Evolutionary conservation across 2,329 filamentous ascomycete species (phyloP).

Genomic region (Dothiorella sarmentorum): DNA sequence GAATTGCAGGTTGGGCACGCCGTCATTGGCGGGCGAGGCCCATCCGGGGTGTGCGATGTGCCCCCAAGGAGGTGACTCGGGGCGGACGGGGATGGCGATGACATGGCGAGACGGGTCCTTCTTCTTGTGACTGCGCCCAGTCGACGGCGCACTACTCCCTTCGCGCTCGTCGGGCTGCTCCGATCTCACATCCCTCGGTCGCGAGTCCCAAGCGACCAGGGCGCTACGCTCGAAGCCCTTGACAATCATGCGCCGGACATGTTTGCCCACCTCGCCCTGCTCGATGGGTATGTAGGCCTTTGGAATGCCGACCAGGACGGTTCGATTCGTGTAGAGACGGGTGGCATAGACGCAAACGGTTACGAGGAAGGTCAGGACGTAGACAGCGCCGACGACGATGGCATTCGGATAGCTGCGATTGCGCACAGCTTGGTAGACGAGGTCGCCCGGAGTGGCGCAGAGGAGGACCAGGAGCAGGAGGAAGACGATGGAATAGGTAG

Average conservation of each 20-base stretch:
- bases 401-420: conserved; percentile 72
- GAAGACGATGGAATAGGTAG: conserved; percentile 72
- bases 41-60: conserved; percentile 83
- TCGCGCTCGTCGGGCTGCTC: conserved; percentile 35
- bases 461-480: conserved; percentile 70
- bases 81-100: conserved; percentile 40
- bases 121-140: conserved; percentile 33
- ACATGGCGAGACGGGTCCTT: conserved; percentile 28
- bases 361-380: conserved; percentile 67
- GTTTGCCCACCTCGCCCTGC: conserved; percentile 73
- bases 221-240: conserved; percentile 73
- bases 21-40: conserved; percentile 72
- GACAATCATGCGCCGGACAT: conserved; percentile 72
- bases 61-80: conserved; percentile 65
- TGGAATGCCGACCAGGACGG: conserved; percentile 75
- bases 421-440: conserved; percentile 69
- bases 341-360: conserved; percentile 74
- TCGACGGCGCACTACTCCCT: conserved; percentile 24
- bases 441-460: conserved; percentile 74
- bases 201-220: conserved; percentile 72
- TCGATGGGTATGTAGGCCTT: conserved; percentile 83
- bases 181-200: conserved; percentile 58
- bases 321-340: conserved; percentile 83
- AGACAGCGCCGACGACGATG: conserved; percentile 74
- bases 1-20: conserved; percentile 81